Evolutionary conservation across 805 yeast genomes (phyloP).

Genomic region (Metschnikowia lunata): DNA sequence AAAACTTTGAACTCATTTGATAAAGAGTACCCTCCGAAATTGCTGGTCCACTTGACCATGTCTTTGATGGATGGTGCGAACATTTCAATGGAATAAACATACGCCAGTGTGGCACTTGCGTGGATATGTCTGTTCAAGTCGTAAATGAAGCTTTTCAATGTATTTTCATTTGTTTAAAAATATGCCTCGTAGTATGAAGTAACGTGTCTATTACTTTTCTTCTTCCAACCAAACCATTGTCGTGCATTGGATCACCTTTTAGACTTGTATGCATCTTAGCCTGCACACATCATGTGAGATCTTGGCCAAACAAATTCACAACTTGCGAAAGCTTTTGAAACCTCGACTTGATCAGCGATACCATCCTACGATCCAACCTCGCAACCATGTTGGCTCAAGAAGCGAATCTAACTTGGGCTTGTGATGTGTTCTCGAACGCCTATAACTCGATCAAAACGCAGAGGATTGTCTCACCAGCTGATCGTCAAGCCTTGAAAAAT

Average conservation of each 20-base stretch:
- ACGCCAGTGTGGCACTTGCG: neutral
- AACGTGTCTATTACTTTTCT: too few relatives aligned
- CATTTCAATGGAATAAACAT: constrained; percentile 4
- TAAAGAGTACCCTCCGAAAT: constrained; percentile 13
- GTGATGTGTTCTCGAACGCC: constrained; percentile 12
- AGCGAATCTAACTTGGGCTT: constrained; percentile 11
- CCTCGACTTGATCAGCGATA: too few relatives aligned
- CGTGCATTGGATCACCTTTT: neutral
- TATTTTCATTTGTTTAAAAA: too few relatives aligned
- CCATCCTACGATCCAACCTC: neutral
- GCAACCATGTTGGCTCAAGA: neutral
- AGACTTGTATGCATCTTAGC: neutral
- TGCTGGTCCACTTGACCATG: constrained; percentile 16
- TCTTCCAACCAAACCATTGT: neutral
- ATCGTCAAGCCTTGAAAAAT: constrained; percentile 15
- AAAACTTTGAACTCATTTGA: constrained; percentile 7
- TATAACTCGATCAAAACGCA: constrained; percentile 14
- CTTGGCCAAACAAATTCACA: constrained; percentile 3
- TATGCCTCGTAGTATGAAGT: neutral
- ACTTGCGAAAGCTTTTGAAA: neutral
- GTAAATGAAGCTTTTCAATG: too few relatives aligned
- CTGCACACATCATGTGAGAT: constrained; percentile 1
- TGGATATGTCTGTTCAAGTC: neutral
- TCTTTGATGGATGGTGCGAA: constrained; percentile 15
- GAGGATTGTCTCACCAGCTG: constrained; percentile 4